A percentile compares a stretch with the other conserved stretches of the same genome.
phyloP scores from a whole-genome alignment of 2,329 filamentous ascomycete genomes.

The Beauveria caledonica region DNA sequence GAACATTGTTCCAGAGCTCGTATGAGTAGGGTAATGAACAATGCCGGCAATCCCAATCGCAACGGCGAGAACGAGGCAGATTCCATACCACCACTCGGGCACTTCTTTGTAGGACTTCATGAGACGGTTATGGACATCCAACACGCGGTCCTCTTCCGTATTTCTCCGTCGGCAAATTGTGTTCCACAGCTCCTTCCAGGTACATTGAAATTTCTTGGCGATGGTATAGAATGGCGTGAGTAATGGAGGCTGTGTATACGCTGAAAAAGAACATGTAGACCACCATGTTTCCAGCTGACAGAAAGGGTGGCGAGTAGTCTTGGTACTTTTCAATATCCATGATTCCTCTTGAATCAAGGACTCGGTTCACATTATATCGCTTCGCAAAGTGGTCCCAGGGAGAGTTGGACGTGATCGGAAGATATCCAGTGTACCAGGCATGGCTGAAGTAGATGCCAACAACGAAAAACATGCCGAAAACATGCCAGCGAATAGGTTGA shows the following conservation, averaged over 20 bases:
- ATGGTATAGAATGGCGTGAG: slow-evolving; percentile 23
- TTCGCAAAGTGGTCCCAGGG: slow-evolving; percentile 35
- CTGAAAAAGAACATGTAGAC: slow-evolving; percentile 24
- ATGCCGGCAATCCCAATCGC: slow-evolving; percentile 30
- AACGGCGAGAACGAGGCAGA: slow-evolving; percentile 25
- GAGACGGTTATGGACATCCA: slow-evolving; percentile 25
- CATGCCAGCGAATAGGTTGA: slow-evolving; percentile 28
- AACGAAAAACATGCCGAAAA: slow-evolving; percentile 31
- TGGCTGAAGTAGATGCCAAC: slow-evolving; percentile 34
- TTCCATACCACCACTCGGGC: slow-evolving; percentile 36
- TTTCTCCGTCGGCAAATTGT: slow-evolving; percentile 16
- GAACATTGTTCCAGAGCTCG: slow-evolving; percentile 31
- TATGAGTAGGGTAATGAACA: slow-evolving; percentile 33
- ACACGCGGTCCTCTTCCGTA: slow-evolving; percentile 8
- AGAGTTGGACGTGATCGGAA: slow-evolving; percentile 36
- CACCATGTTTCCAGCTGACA: slow-evolving; percentile 19
- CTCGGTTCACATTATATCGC: slow-evolving; percentile 25
- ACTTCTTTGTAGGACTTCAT: slow-evolving; percentile 25
- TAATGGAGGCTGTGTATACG: slow-evolving; percentile 21
- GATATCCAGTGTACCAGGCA: slow-evolving; percentile 34
- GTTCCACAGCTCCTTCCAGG: slow-evolving; percentile 19
- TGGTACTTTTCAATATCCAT: slow-evolving; percentile 31
- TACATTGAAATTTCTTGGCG: slow-evolving; percentile 22
- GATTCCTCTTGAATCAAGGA: slow-evolving; percentile 28
- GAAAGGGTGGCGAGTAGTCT: slow-evolving; percentile 33